A percentile compares a stretch with the other conserved stretches of the same genome.
These are phyloP conservation scores for Suillus subalutaceus DNA, from an alignment of 768 basidiomycete species.

Conservation along the genomic window DNA sequence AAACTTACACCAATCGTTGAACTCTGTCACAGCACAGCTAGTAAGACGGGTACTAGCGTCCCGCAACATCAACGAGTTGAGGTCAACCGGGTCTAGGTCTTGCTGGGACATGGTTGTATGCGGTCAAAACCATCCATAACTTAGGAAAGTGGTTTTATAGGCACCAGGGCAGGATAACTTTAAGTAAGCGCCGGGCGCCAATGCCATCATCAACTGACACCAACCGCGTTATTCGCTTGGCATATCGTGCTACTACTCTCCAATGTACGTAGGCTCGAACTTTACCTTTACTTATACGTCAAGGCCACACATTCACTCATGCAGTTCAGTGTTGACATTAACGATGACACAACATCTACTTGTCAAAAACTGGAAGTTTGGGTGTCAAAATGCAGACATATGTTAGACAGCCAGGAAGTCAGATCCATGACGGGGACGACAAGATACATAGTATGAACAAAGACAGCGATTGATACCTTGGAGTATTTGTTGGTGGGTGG, in stretches of 20 bases:
- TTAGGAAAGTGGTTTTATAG: background rate
- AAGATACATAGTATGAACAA: background rate
- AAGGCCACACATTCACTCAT: background rate
- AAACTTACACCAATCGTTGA: conserved; percentile 9
- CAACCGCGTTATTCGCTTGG: background rate
- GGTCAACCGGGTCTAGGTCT: background rate
- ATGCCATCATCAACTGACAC: background rate
- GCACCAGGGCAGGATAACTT: background rate
- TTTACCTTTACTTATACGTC: background rate
- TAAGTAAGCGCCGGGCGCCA: background rate
- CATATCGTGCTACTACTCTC: too few species aligned
- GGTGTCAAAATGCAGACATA: too few species aligned
- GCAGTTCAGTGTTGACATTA: background rate
- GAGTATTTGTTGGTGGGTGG: background rate
- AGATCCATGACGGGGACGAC: background rate
- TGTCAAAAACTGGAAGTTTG: background rate
- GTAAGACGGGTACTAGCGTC: background rate
- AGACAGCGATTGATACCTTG: background rate
- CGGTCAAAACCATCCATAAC: background rate
- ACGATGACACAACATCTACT: background rate
- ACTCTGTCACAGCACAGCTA: background rate
- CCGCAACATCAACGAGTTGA: background rate
- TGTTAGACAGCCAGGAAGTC: background rate
- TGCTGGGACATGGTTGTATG: background rate
- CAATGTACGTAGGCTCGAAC: background rate